Conservation (phyloP, 371 early-diverging fungal species). For the Saksenaea oblongispora region DNA sequence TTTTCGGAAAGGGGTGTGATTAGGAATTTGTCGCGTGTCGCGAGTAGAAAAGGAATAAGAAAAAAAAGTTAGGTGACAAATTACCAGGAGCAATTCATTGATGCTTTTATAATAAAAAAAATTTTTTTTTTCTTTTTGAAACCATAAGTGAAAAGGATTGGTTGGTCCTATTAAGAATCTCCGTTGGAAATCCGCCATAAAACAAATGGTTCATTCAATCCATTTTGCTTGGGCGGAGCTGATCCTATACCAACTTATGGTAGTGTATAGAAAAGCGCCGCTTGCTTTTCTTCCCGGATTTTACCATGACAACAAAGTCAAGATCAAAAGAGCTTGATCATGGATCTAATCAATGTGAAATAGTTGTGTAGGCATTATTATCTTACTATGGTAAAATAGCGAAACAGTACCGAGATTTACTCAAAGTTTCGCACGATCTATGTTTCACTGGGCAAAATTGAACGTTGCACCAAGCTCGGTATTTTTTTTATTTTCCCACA, state of each 20-base stretch:
- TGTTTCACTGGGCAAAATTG: not conserved
- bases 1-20: too few relatives aligned
- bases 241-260: not conserved
- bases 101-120: not conserved
- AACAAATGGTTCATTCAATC: not conserved
- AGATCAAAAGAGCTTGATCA: not conserved
- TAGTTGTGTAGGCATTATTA: not conserved
- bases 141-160: not conserved
- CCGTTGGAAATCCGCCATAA: not conserved
- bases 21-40: not conserved
- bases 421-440: conserved; percentile 3
- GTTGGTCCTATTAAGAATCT: not conserved
- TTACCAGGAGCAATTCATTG: not conserved
- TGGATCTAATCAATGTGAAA: not conserved
- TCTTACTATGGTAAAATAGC: conserved; percentile 3
- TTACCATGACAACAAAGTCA: not conserved
- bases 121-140: conserved; percentile 1
- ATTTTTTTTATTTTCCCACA: conserved; percentile 1
- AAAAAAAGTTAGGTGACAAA: not conserved
- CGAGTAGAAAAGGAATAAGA: not conserved
- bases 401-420: not conserved
- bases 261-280: not conserved
- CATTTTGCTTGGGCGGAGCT: not conserved
- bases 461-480: not conserved
- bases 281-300: not conserved